A percentile compares a stretch with the other conserved stretches of the same genome.
These are phyloP conservation scores for Fraxinus greggii DNA, from an alignment of 305 asterid species.

Conservation along the genomic window DNA sequence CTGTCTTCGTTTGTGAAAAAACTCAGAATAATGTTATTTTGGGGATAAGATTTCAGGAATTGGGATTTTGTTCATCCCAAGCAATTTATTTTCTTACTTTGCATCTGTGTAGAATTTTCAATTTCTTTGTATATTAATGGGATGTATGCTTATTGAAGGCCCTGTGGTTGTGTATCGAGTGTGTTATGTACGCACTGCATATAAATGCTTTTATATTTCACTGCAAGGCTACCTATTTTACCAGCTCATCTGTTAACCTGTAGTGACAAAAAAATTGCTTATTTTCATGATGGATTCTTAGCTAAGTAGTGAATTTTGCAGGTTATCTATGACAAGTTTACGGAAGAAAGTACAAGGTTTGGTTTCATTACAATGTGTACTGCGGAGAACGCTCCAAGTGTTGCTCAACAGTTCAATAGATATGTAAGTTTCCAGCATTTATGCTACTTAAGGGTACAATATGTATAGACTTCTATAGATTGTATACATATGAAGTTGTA, in stretches of 20 bases:
- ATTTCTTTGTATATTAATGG: neutral
- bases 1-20: neutral
- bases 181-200: too few species aligned
- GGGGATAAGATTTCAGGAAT: neutral
- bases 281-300: too few species aligned
- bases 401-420: conserved; percentile 64
- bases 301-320: too few species aligned
- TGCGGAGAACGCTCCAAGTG: conserved; percentile 60
- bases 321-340: conserved; percentile 48
- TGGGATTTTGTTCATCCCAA: neutral
- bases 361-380: conserved; percentile 87
- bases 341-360: conserved; percentile 86
- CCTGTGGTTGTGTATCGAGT: neutral
- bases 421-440: conserved; percentile 50
- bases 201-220: too few species aligned
- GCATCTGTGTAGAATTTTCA: too few species aligned
- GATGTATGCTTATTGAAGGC: neutral
- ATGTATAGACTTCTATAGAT: neutral
- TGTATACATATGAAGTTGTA: neutral
- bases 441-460: neutral
- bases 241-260: too few species aligned
- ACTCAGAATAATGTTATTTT: neutral
- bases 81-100: neutral
- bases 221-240: too few species aligned
- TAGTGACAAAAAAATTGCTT: too few species aligned